Conservation (phyloP, 2,329 filamentous ascomycete genomes). For the Tolypocladium nubicola region DNA sequence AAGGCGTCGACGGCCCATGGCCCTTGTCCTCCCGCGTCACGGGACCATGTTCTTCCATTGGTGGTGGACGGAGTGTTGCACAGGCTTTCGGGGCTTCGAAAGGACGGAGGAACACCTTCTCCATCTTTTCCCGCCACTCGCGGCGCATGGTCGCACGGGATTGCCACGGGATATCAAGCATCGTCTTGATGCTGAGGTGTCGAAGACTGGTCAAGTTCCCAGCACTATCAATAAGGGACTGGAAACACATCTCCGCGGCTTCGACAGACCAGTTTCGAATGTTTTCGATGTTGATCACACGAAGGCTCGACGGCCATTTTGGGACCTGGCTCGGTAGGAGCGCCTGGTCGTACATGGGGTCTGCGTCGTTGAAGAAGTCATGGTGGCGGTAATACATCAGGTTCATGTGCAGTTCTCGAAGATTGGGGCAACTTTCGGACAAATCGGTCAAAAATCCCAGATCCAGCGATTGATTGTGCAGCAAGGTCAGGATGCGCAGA, state of each 20-base stretch:
- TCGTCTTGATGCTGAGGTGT: conserved; percentile 61
- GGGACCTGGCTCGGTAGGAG: conserved; percentile 57
- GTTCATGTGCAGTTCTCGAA: conserved; percentile 66
- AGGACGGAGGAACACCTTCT: conserved; percentile 51
- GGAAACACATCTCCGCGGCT: conserved; percentile 67
- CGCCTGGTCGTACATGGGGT: conserved; percentile 63
- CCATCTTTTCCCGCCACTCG: conserved; percentile 63
- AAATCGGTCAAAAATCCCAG: conserved; percentile 63
- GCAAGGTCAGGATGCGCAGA: conserved; percentile 58
- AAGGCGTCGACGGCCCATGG: conserved; percentile 11
- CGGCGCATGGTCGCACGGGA: conserved; percentile 70
- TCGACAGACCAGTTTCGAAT: conserved; percentile 63
- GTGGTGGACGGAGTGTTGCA: conserved; percentile 12
- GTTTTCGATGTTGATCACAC: conserved; percentile 63
- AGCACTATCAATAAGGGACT: conserved; percentile 65
- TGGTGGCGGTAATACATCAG: conserved; percentile 67
- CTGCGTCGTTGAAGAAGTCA: conserved; percentile 56
- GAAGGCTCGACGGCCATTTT: conserved; percentile 65
- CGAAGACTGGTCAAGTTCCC: conserved; percentile 55
- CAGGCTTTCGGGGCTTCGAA: conserved; percentile 26
- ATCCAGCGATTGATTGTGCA: conserved; percentile 71
- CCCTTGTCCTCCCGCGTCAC: conserved; percentile 8
- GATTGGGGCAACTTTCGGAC: conserved; percentile 54
- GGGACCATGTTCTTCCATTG: conserved; percentile 1
- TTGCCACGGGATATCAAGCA: conserved; percentile 72